phyloP scores from a whole-genome alignment of 2,329 filamentous ascomycete genomes.

The Emmonsia crescens region DNA sequence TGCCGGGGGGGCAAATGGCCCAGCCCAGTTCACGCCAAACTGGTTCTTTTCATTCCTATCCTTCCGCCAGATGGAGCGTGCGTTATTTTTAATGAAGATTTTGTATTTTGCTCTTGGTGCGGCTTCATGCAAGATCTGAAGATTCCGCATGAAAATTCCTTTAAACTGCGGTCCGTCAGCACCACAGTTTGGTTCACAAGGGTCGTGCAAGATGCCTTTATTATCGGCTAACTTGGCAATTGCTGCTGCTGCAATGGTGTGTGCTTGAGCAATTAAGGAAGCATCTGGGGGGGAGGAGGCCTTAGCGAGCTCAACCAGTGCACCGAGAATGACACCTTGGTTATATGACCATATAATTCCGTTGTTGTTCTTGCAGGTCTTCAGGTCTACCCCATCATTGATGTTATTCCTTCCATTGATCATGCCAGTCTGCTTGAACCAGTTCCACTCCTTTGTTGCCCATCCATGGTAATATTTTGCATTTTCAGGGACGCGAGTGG shows the following conservation, averaged over 20 bases:
- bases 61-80: conserved; percentile 54
- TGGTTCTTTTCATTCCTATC: conserved; percentile 37
- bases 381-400: conserved; percentile 29
- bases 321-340: conserved; percentile 51
- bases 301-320: conserved; percentile 41
- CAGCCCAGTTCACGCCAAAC: conserved; percentile 56
- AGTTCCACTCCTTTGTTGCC: conserved; percentile 40
- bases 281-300: conserved; percentile 33
- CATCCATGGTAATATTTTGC: conserved; percentile 31
- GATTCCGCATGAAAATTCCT: conserved; percentile 57
- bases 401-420: conserved; percentile 39
- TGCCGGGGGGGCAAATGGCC: conserved; percentile 41
- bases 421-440: conserved; percentile 41
- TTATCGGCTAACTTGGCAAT: conserved; percentile 37
- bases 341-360: conserved; percentile 42
- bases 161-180: conserved; percentile 56
- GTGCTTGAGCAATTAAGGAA: conserved; percentile 34
- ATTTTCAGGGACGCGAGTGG: conserved; percentile 33
- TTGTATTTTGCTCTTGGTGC: conserved; percentile 42
- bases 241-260: conserved; percentile 43
- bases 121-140: conserved; percentile 46
- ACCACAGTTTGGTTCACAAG: conserved; percentile 43
- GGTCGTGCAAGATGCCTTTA: conserved; percentile 43
- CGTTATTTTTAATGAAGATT: conserved; percentile 50
- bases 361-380: conserved; percentile 16